A percentile compares a stretch with the other conserved stretches of the same genome.
Evolutionary conservation across 2,329 filamentous ascomycete genomes (phyloP).

Genomic region (Fonsecaea multimorphosa): DNA sequence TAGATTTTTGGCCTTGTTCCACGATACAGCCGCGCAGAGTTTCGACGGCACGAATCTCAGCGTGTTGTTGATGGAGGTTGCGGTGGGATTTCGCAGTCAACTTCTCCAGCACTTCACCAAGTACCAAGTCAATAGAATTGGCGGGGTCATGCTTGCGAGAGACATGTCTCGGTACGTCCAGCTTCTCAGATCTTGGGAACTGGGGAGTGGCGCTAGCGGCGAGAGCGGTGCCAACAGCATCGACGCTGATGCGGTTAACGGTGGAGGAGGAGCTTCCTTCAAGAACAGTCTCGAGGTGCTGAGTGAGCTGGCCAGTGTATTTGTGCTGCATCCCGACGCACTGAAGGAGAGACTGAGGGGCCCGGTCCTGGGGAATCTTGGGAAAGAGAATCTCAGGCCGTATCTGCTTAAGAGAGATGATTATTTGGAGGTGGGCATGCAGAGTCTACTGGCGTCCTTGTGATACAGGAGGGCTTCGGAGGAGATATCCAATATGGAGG

Average conservation of each 20-base stretch:
- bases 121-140: slow-evolving; percentile 90
- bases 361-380: slow-evolving; percentile 45
- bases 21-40: slow-evolving; percentile 67
- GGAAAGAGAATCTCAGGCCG: slow-evolving; percentile 74
- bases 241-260: neutral
- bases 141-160: slow-evolving; percentile 92
- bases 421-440: slow-evolving; percentile 77
- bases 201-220: slow-evolving; percentile 47
- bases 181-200: slow-evolving; percentile 80
- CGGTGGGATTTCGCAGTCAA: slow-evolving; percentile 74
- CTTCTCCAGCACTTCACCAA: slow-evolving; percentile 94
- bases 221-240: neutral
- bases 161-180: slow-evolving; percentile 94
- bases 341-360: slow-evolving; percentile 66
- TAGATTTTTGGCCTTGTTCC: slow-evolving; percentile 75
- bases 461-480: neutral
- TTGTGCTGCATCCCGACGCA: slow-evolving; percentile 87
- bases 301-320: slow-evolving; percentile 91
- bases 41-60: slow-evolving; percentile 85
- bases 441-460: slow-evolving; percentile 70
- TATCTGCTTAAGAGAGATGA: slow-evolving; percentile 89
- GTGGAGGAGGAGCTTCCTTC: slow-evolving; percentile 53
- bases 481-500: neutral
- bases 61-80: slow-evolving; percentile 82
- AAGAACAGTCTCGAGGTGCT: slow-evolving; percentile 79